Conservation (phyloP, 805 yeast genomes). For the Hyphopichia homilentoma region DNA sequence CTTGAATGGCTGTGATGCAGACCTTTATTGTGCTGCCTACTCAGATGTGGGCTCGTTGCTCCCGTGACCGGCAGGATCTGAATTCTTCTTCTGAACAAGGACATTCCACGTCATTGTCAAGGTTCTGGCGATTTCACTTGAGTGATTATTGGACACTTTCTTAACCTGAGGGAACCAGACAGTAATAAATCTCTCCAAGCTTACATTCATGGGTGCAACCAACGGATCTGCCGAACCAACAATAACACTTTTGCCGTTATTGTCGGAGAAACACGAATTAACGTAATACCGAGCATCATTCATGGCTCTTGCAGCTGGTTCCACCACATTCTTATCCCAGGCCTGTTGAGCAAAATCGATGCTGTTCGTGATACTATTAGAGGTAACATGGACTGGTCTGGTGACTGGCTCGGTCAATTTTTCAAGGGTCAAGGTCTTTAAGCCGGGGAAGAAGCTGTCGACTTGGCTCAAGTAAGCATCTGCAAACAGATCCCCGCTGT, state of each 20-base stretch:
- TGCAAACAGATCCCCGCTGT: slow-evolving; percentile 48
- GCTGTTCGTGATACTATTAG: slow-evolving; percentile 1
- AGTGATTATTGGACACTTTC: slow-evolving; percentile 38
- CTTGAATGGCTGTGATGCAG: too few species aligned
- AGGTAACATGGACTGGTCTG: slow-evolving; percentile 44
- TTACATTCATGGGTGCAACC: slow-evolving; percentile 57
- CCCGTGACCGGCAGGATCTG: too few species aligned
- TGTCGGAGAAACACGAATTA: slow-evolving; percentile 50
- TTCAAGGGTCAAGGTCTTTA: slow-evolving; percentile 51
- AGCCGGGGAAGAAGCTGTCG: slow-evolving; percentile 57
- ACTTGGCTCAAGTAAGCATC: slow-evolving; percentile 52
- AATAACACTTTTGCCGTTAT: slow-evolving; percentile 59
- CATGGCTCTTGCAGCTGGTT: slow-evolving; percentile 49
- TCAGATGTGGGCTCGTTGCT: too few species aligned
- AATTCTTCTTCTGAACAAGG: slow-evolving; percentile 28
- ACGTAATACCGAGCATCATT: slow-evolving; percentile 47
- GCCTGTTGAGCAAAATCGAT: slow-evolving; percentile 10
- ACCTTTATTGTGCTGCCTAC: too few species aligned
- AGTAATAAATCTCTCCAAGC: slow-evolving; percentile 43
- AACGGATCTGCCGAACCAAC: slow-evolving; percentile 63
- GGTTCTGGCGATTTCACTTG: slow-evolving; percentile 60
- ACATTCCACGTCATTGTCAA: slow-evolving; percentile 37
- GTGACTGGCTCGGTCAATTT: slow-evolving; percentile 47
- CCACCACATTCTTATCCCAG: slow-evolving; percentile 17
- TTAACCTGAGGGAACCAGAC: slow-evolving; percentile 43